Conservation (phyloP, 305 asterid genomes). For the Withania somnifera region DNA sequence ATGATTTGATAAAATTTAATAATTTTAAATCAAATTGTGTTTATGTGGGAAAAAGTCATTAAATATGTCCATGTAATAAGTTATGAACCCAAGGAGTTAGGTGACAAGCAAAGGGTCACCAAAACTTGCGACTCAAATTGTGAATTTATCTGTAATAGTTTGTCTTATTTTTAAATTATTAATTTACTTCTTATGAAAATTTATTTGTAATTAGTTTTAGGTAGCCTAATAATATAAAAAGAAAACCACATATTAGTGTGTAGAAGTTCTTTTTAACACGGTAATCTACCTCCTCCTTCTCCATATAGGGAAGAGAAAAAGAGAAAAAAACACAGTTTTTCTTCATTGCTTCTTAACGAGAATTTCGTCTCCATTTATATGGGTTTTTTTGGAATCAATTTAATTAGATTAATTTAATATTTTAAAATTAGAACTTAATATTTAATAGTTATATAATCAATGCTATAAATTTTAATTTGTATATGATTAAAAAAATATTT, state of each 20-base stretch:
- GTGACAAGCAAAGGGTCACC: not conserved
- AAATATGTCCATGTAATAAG: no score
- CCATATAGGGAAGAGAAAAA: not conserved
- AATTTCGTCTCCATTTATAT: no score
- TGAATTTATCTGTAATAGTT: not conserved
- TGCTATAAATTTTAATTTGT: not conserved
- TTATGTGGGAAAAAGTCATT: no score
- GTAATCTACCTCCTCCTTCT: not conserved
- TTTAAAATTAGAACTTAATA: not conserved
- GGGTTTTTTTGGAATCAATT: not conserved
- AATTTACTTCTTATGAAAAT: not conserved
- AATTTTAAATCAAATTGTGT: no score
- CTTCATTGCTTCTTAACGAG: not conserved
- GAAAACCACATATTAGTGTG: not conserved
- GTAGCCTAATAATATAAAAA: not conserved
- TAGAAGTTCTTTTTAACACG: not conserved
- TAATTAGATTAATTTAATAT: not conserved
- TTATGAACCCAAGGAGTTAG: no score
- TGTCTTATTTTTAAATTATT: not conserved
- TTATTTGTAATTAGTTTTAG: not conserved
- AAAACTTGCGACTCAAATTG: not conserved
- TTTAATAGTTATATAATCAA: not conserved
- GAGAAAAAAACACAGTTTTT: not conserved
- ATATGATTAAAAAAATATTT: not conserved
- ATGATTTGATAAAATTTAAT: no score